phyloP scores from a whole-genome alignment of 441 rosid species.

The Pelargonium australe region DNA sequence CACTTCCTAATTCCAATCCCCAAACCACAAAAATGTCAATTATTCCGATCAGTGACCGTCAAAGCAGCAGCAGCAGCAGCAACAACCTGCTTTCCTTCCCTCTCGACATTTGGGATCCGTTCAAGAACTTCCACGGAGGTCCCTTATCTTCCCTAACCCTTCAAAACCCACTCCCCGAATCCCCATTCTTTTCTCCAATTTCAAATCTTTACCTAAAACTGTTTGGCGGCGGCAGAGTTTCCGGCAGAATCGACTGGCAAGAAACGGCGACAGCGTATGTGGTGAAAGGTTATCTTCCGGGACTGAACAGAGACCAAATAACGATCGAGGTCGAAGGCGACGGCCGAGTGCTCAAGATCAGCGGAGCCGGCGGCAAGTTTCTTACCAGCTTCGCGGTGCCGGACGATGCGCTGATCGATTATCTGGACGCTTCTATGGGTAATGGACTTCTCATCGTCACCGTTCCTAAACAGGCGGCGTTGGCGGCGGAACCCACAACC shows the following conservation, averaged over 20 bases:
- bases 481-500: not conserved
- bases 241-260: not conserved
- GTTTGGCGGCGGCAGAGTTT: not conserved
- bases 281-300: not conserved
- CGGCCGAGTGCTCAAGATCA: not conserved
- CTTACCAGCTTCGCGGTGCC: not conserved
- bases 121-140: too few relatives aligned
- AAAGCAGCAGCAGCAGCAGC: not conserved
- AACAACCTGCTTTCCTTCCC: too few relatives aligned
- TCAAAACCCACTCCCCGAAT: too few relatives aligned
- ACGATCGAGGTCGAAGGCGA: not conserved
- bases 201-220: too few relatives aligned
- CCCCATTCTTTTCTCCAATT: not conserved
- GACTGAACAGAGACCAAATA: not conserved
- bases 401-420: not conserved
- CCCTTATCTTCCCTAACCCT: too few relatives aligned
- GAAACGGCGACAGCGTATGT: not conserved
- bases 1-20: too few relatives aligned
- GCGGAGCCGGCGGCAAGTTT: not conserved
- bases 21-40: not conserved
- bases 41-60: not conserved
- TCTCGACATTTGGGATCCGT: not conserved
- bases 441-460: not conserved
- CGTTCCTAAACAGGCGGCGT: not conserved
- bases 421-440: not conserved